Percentiles rank a stretch among this genome's conserved stretches.
Conservation (phyloP, 805 yeast species). For the Suhomyces sp. region DNA sequence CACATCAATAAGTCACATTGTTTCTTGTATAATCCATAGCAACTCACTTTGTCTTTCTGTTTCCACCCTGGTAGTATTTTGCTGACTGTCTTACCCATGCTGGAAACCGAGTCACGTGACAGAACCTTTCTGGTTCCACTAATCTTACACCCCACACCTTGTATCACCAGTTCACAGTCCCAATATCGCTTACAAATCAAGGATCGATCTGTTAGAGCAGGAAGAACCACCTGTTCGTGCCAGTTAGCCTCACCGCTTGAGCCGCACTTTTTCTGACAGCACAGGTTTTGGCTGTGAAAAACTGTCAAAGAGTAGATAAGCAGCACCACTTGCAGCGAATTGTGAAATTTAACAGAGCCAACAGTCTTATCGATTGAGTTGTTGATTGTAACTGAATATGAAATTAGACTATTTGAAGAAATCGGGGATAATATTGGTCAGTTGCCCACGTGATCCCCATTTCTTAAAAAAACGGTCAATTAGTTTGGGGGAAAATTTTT, state of each 20-base stretch:
- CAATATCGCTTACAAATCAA: background rate
- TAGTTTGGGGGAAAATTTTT: background rate
- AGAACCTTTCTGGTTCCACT: background rate
- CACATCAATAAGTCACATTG: no score
- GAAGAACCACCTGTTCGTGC: background rate
- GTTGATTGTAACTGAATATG: background rate
- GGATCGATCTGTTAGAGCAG: background rate
- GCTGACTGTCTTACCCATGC: no score
- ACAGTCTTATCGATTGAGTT: background rate
- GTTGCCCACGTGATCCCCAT: background rate
- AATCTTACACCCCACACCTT: background rate
- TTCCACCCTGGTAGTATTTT: no score
- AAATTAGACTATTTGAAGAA: background rate
- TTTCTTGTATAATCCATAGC: no score
- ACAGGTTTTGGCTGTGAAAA: constrained; percentile 1
- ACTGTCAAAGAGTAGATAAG: background rate
- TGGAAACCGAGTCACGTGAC: background rate
- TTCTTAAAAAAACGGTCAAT: background rate
- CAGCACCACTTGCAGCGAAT: background rate
- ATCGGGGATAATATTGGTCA: background rate
- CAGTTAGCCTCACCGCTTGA: background rate
- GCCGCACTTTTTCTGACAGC: constrained; percentile 2
- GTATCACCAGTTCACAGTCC: background rate
- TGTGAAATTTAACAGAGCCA: background rate
- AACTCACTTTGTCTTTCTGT: no score